These are phyloP conservation scores for Chlorella sp. DNA, from an alignment of 139 green algal species.

Conservation along the genomic window DNA sequence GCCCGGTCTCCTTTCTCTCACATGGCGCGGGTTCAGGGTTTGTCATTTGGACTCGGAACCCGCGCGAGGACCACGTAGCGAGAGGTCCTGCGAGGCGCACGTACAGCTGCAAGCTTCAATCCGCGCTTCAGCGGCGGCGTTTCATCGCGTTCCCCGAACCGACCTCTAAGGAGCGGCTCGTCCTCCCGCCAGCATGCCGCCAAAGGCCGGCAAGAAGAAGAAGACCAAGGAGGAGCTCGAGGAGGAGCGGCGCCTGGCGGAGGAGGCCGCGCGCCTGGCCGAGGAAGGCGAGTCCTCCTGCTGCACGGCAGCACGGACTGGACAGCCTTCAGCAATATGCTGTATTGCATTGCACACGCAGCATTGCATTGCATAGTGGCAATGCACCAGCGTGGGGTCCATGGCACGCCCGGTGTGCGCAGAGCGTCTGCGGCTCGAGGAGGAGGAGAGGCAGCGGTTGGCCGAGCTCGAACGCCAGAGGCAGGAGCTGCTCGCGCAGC, in stretches of 20 bases:
- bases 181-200: conserved; percentile 13
- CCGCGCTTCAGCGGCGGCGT: no score
- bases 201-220: conserved; percentile 36
- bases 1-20: no score
- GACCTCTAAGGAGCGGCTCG: no score
- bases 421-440: not conserved
- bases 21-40: no score
- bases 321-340: no score
- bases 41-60: no score
- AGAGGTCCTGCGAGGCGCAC: no score
- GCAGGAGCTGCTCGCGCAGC: conserved; percentile 17
- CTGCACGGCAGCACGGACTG: no score
- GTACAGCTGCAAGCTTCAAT: no score
- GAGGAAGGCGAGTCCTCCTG: conserved; percentile 40
- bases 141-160: no score
- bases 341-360: not conserved
- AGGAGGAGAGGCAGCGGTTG: conserved; percentile 28
- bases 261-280: conserved; percentile 27
- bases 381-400: no score
- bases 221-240: conserved; percentile 43
- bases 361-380: not conserved
- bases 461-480: conserved; percentile 30
- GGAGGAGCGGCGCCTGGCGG: conserved; percentile 27
- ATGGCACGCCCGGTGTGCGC: not conserved
- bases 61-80: no score